Evolutionary conservation across 306 rosid genomes (phyloP), one percentile per base, ranked within the genome.

Genomic region (Vigna trinervia): DNA sequence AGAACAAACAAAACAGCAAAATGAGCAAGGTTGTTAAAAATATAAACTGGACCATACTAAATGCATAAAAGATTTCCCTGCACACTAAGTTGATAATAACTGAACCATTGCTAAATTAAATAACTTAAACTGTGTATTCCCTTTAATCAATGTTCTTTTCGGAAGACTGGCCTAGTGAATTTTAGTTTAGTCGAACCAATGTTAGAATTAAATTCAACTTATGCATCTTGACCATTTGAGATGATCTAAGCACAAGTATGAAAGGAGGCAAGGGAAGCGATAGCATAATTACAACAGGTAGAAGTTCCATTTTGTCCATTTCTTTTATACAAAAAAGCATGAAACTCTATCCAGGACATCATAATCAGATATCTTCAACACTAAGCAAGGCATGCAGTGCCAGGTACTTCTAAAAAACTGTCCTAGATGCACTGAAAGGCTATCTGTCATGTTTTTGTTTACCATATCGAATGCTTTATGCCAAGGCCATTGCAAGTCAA

Each of bases 401-500:
- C 83, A 52, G 61, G 78, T 79, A 81, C 86, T 73, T 15, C 73
- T 50, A 76, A 80, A 41, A 83, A 83, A 45, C 41, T 80, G 84
- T 83, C 84, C 86, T 19, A 73, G 81, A 83, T 73, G 84, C 83
- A 75, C 74, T 72, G 69, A 78, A 79, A 84, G 82, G 79, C 71
- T 71, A 57, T 84, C 53, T 15, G 48, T 26, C 69, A 75, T 41
- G 53, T 19, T 74, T 65, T 60, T 12, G 56, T 80, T 84, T 84
- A 96, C 97, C 89, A 91, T 28, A 87, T 87, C 11, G 97, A 88
- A 73, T 90, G 98, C 85, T 86, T 91, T 48, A 96, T 75, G 80
- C 99, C 99, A 23, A 96, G 96, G 74, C 99, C 99, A 76, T 93
- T 96, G 81, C 99, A 96, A 2, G 99, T 96, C 90, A 96, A 85